Percentiles rank a stretch among this genome's conserved stretches.
Conservation (phyloP, 495 filamentous ascomycete species). For the Neurospora sublineolata region DNA sequence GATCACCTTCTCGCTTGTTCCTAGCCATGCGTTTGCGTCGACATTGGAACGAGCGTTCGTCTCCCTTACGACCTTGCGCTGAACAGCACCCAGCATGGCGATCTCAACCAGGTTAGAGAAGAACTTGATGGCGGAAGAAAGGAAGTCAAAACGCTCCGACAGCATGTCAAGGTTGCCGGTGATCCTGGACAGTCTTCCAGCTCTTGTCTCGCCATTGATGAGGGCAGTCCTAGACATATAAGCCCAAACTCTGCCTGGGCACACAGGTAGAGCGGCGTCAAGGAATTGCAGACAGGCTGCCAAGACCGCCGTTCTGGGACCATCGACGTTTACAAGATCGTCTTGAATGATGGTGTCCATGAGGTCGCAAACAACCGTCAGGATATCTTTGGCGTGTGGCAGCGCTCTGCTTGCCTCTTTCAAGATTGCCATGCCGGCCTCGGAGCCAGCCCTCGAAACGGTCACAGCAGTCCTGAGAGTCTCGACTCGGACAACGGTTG, state of each 20-base stretch:
- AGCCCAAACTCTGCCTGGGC: slow-evolving; percentile 78
- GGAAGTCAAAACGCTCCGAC: slow-evolving; percentile 62
- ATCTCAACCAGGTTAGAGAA: slow-evolving; percentile 69
- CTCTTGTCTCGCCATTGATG: slow-evolving; percentile 58
- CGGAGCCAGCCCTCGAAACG: slow-evolving; percentile 15
- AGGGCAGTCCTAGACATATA: slow-evolving; percentile 71
- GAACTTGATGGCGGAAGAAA: slow-evolving; percentile 57
- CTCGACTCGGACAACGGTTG: slow-evolving; percentile 31
- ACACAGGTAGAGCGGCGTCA: slow-evolving; percentile 52
- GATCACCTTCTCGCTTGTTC: slow-evolving; percentile 66
- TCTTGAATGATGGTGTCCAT: slow-evolving; percentile 66
- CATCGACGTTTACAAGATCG: slow-evolving; percentile 38
- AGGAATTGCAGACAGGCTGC: slow-evolving; percentile 72
- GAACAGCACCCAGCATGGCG: slow-evolving; percentile 57
- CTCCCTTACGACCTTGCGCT: slow-evolving; percentile 50
- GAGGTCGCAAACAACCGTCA: slow-evolving; percentile 69
- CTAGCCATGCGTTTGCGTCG: slow-evolving; percentile 48
- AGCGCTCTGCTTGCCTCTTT: slow-evolving; percentile 65
- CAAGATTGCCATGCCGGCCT: slow-evolving; percentile 40
- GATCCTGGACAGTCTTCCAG: slow-evolving; percentile 61
- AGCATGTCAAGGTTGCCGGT: slow-evolving; percentile 66
- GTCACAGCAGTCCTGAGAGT: slow-evolving; percentile 16
- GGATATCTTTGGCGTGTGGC: slow-evolving; percentile 61
- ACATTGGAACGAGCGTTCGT: slow-evolving; percentile 39
- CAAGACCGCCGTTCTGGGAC: slow-evolving; percentile 48